Base-by-base conservation (phyloP, 2,329 filamentous ascomycete genomes). In the Verticillium zaregamsianum region DNA sequence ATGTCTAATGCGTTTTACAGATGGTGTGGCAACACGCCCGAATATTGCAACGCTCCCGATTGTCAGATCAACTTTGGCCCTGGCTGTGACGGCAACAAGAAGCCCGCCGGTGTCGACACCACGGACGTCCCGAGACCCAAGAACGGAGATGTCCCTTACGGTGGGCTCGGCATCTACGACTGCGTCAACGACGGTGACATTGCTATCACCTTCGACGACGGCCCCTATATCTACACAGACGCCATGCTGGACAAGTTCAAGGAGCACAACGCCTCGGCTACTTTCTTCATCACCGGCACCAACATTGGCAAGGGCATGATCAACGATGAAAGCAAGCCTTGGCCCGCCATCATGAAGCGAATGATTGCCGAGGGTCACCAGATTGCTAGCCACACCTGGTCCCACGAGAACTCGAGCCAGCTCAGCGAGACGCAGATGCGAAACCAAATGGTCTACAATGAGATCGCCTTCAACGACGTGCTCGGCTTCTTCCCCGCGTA, bases 351-450 rank as follows among this genome's bases (percentile, higher is more conserved):
- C 37, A 71, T 76, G 33, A 74, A 79, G 66, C 73, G 76, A 23
- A 81, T 82, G 76, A 66, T 76, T 56, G 66, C 66, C 4, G 73
- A 76, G 37, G 79, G 80, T n/a, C 80, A 82, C 64, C 80, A 83
- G 60, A 69, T 83, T 49, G 80, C 73, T 49, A 77, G 76, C 61
- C 80, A 83, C 66, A 81, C 79, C 1, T 82, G 76, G 76, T 76
- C 76, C 8, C 80, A 82, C 65, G 69, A 74, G 59, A 75, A 82
- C 64, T 71, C 80, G 4, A 72, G 70, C 56, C 64, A 68, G 28
- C 62, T 80, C 61, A 72, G 67, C 3, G 69, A 71, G 5, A 61
- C 67, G 12, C 73, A 74, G 60, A 71, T 74, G 40, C 67, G 65
- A 25, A 66, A 72, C 55, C 76, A 82, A 65, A 79, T 82, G 70